phyloP scores from a whole-genome alignment of 2,329 filamentous ascomycete species.

The Penicillium sp. region DNA sequence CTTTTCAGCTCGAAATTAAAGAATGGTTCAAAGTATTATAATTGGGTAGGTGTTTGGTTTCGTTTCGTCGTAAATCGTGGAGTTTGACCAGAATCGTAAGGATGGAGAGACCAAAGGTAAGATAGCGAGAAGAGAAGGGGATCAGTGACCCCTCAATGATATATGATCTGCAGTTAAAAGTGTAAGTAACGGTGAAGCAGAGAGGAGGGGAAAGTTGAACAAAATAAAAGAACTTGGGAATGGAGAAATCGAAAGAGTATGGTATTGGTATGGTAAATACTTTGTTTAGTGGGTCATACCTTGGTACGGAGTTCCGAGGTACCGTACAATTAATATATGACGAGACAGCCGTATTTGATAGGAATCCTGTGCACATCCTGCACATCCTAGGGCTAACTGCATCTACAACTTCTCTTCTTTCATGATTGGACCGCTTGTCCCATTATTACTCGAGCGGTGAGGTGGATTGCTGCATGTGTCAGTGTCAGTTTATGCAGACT shows the following conservation, averaged over 20 bases:
- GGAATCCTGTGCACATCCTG: background rate
- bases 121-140: background rate
- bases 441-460: background rate
- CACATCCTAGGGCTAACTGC: slow-evolving; percentile 3
- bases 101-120: background rate
- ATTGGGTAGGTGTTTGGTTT: background rate
- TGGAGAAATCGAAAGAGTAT: slow-evolving; percentile 15
- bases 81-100: slow-evolving; percentile 2
- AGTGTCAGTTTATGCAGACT: slow-evolving; percentile 1
- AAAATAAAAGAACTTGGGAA: slow-evolving; percentile 12
- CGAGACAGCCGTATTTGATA: background rate
- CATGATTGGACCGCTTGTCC: background rate
- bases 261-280: slow-evolving; percentile 13
- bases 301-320: no score
- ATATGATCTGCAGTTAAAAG: slow-evolving; percentile 1
- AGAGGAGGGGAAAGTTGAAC: slow-evolving; percentile 9
- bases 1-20: background rate
- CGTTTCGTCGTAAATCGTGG: slow-evolving; percentile 19
- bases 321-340: no score
- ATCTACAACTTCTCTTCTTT: background rate
- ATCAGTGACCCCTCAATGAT: slow-evolving; percentile 1
- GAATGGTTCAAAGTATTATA: background rate
- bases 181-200: slow-evolving; percentile 16
- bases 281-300: background rate
- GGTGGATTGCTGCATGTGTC: background rate